Percentiles rank a stretch among this genome's conserved stretches.
These are phyloP conservation scores for Isoetes taiwanensis DNA, from an alignment of 75 land plant genomes.

Conservation along the genomic window DNA sequence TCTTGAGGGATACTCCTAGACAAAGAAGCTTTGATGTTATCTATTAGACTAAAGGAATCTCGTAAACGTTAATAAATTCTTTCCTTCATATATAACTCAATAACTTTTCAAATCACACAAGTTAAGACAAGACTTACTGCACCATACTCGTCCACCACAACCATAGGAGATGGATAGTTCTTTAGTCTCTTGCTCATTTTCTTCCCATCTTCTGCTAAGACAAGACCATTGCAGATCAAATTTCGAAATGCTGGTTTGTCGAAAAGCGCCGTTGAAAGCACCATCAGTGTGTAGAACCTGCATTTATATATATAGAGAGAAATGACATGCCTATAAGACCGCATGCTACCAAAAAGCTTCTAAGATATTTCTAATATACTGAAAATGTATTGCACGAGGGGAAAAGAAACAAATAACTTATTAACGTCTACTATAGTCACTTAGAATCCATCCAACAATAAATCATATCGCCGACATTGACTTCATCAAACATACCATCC, in stretches of 20 bases:
- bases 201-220: constrained; percentile 95
- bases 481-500: constrained; percentile 54
- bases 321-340: too few relatives aligned
- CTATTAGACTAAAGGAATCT: too few relatives aligned
- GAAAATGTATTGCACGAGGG: not conserved
- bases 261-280: constrained; percentile 91
- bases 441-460: not conserved
- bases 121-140: constrained; percentile 86
- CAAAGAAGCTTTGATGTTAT: too few relatives aligned
- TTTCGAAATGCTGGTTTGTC: constrained; percentile 92
- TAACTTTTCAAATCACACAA: too few relatives aligned
- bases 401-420: not conserved
- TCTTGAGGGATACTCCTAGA: too few relatives aligned
- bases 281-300: constrained; percentile 99
- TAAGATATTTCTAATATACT: not conserved
- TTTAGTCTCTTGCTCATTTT: constrained; percentile 93
- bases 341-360: too few relatives aligned
- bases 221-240: constrained; percentile 95
- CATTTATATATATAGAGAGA: too few relatives aligned
- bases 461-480: not conserved
- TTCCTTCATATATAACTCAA: too few relatives aligned
- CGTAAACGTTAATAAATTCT: too few relatives aligned
- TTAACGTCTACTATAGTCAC: not conserved
- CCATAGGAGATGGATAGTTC: constrained; percentile 87
- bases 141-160: constrained; percentile 81